A percentile compares a stretch with the other conserved stretches of the same genome.
Conservation (phyloP, 78 protist genomes). For the Dictyostelium brefeldianum region DNA sequence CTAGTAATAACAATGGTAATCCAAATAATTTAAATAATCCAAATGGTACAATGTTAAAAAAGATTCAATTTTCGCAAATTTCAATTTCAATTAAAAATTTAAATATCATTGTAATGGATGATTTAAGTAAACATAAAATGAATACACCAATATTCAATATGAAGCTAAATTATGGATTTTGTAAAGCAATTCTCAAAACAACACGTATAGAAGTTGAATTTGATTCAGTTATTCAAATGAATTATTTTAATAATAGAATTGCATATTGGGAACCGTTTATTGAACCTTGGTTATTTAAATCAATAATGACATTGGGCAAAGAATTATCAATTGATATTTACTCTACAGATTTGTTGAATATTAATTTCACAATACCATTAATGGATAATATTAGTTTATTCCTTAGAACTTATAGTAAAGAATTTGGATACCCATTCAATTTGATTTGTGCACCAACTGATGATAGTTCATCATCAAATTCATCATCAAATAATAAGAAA, state of each 20-base stretch:
- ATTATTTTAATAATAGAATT: conserved; percentile 73
- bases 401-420: conserved; percentile 69
- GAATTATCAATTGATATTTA: conserved; percentile 25
- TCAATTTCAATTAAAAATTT: conserved; percentile 42
- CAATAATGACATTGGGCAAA: conserved; percentile 23
- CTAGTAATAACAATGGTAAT: not conserved
- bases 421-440: conserved; percentile 74
- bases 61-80: conserved; percentile 42
- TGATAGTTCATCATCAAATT: not conserved
- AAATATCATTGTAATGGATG: conserved; percentile 44
- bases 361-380: conserved; percentile 63
- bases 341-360: conserved; percentile 39
- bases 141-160: conserved; percentile 69
- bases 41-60: not conserved
- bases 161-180: conserved; percentile 38
- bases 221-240: conserved; percentile 28
- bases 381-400: conserved; percentile 76
- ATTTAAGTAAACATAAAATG: conserved; percentile 57
- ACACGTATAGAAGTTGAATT: conserved; percentile 40
- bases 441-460: conserved; percentile 44
- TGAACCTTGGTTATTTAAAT: conserved; percentile 62
- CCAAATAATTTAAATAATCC: not conserved
- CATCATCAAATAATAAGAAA: not conserved
- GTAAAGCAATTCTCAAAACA: conserved; percentile 36
- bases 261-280: conserved; percentile 79